Evolutionary conservation across 768 basidiomycete species (phyloP).

Genomic region (Mycena chlorophos): DNA sequence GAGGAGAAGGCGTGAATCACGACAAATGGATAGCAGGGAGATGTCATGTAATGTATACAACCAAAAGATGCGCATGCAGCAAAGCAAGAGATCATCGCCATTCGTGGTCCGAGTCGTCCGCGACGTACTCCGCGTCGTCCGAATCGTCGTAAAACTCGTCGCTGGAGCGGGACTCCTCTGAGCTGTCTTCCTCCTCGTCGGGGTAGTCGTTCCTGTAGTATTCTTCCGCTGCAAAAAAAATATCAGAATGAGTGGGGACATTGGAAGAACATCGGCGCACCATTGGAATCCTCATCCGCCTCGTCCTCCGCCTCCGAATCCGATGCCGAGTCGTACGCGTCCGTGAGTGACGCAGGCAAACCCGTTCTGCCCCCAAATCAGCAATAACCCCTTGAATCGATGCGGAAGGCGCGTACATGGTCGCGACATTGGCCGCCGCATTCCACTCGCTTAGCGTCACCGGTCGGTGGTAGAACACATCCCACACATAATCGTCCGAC

Average conservation of each 20-base stretch:
- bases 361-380: constrained; percentile 49
- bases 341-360: constrained; percentile 56
- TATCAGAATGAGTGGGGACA: not conserved
- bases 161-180: constrained; percentile 34
- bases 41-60: not conserved
- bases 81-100: constrained; percentile 10
- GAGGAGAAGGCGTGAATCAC: constrained; percentile 2
- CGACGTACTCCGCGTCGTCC: constrained; percentile 18
- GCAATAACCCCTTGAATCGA: not conserved
- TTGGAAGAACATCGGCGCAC: constrained; percentile 40
- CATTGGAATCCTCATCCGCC: constrained; percentile 84
- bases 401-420: constrained; percentile 49
- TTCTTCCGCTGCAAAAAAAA: constrained; percentile 59
- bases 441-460: constrained; percentile 61
- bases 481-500: constrained; percentile 74
- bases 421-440: constrained; percentile 57
- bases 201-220: constrained; percentile 87
- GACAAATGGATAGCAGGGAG: not conserved
- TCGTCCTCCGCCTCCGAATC: constrained; percentile 72
- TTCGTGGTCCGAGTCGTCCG: constrained; percentile 18
- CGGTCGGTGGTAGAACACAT: constrained; percentile 77
- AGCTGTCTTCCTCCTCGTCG: constrained; percentile 62
- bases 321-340: constrained; percentile 59
- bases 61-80: not conserved
- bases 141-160: constrained; percentile 37